Evolutionary conservation across 2,329 filamentous ascomycete species (phyloP).

Genomic region (Scedosporium boydii): DNA sequence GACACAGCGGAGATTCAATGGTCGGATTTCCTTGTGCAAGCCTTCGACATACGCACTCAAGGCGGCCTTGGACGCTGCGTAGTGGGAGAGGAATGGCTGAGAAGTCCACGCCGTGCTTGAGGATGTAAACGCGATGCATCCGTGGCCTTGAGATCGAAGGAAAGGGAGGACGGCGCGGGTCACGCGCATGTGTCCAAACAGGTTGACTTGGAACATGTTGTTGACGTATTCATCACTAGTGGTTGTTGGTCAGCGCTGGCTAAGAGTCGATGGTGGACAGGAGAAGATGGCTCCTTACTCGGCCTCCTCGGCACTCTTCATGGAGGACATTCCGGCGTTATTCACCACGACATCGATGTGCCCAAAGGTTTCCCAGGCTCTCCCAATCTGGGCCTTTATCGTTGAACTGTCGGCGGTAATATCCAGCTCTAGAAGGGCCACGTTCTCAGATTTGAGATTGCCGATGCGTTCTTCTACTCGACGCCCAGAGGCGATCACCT

Average conservation of each 20-base stretch:
- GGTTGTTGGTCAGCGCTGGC: background rate
- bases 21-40: constrained; percentile 14
- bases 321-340: constrained; percentile 21
- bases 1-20: constrained; percentile 18
- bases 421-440: constrained; percentile 21
- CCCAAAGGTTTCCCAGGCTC: constrained; percentile 21
- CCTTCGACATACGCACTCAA: constrained; percentile 17
- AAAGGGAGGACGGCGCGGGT: constrained; percentile 18
- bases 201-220: constrained; percentile 18
- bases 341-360: constrained; percentile 23
- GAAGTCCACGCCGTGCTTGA: constrained; percentile 17
- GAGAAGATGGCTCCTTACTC: constrained; percentile 14
- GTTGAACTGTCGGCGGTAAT: constrained; percentile 12
- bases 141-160: constrained; percentile 16
- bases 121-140: constrained; percentile 19
- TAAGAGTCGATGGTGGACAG: background rate
- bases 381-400: constrained; percentile 13
- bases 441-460: constrained; percentile 15
- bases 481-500: constrained; percentile 20
- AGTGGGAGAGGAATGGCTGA: constrained; percentile 21
- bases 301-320: constrained; percentile 20
- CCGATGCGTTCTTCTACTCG: constrained; percentile 16
- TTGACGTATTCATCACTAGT: constrained; percentile 14
- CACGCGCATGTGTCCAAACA: constrained; percentile 17
- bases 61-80: constrained; percentile 20